These are phyloP conservation scores for Scheffersomyces illinoinensis DNA, from an alignment of 1,139 yeast genomes.

Conservation along the genomic window DNA sequence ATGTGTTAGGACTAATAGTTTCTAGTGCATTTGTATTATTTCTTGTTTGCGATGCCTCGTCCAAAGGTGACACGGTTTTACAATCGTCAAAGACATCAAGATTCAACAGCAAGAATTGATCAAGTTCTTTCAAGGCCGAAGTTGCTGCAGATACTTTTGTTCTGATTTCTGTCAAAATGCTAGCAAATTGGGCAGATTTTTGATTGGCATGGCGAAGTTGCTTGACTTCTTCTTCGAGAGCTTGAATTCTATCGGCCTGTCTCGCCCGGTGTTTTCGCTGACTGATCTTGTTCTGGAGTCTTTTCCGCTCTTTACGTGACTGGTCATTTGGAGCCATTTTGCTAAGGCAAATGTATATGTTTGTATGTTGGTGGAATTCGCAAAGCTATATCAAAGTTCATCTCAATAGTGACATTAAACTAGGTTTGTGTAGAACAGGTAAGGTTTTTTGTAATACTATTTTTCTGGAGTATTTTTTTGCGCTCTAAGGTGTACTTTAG, in stretches of 20 bases:
- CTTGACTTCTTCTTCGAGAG: background rate
- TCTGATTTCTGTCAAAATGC: background rate
- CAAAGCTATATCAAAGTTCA: background rate
- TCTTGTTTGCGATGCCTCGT: background rate
- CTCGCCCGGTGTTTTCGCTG: conserved; percentile 1
- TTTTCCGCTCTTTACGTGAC: background rate
- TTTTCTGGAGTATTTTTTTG: background rate
- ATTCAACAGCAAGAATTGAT: background rate
- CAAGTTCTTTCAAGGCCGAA: background rate
- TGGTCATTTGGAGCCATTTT: background rate
- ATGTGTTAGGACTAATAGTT: background rate
- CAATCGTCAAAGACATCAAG: background rate
- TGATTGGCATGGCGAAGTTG: background rate
- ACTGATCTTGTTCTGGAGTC: background rate
- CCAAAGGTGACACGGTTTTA: background rate
- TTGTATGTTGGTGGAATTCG: background rate
- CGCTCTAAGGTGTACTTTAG: background rate
- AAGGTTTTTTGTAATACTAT: background rate
- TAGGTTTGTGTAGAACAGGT: background rate
- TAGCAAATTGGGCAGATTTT: background rate
- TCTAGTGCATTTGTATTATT: background rate
- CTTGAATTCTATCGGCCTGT: background rate
- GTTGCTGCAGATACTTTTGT: background rate
- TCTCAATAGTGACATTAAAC: background rate
- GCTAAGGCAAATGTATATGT: background rate